Base-by-base conservation (phyloP, 192 early-diverging fungal species). In the Haplosporangium gracile region DNA sequence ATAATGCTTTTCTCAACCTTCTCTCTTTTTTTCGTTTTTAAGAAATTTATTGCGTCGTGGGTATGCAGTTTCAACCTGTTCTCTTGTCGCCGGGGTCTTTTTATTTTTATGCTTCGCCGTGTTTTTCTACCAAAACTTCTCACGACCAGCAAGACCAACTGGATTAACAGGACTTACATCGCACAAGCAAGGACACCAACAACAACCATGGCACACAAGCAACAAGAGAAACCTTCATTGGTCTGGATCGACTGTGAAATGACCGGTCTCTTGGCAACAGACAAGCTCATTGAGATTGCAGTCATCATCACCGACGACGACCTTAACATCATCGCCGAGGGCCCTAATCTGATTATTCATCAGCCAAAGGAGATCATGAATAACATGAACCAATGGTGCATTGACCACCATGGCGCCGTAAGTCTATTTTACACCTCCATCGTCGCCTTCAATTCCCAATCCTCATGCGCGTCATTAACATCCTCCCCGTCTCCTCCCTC, bases 321-420 rank as follows among this genome's bases (percentile, higher is more conserved):
- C n/a, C 89, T 99, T 18, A 97, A 97, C 68, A 86, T 95, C 73
- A 88, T 97, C 22, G 97, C 93, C 36, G 92, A 95, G 88, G 92
- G 94, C 5, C 93, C 94, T 3, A 91, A 93, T 69, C 86, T 97
- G 40, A 90, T 95, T 49, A 95, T 97, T 80, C 92, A 93, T 77
- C 96, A 96, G 75, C 88, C 93, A 16, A 90, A 94, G 73, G 85
- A 90, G 22, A 82, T 97, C 20, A 92, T 99, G 93, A 94, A 98
- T 55, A 82, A 82, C 9, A 99, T 99, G 98, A 91, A 96, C 75
- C 95, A 95, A 40, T 99, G 98, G 97, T 97, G 97, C 88, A 93
- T 83, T 40, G 80, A 94, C 45, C 96, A 98, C 72, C 98, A 99
- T 82, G 95, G 96, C 24, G 84, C 91, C 47, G 94, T 95, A 90